Evolutionary conservation across 202 grass and related monocot genomes (phyloP), one percentile per base, ranked within the genome.

Genomic region (Panicum virgatum): DNA sequence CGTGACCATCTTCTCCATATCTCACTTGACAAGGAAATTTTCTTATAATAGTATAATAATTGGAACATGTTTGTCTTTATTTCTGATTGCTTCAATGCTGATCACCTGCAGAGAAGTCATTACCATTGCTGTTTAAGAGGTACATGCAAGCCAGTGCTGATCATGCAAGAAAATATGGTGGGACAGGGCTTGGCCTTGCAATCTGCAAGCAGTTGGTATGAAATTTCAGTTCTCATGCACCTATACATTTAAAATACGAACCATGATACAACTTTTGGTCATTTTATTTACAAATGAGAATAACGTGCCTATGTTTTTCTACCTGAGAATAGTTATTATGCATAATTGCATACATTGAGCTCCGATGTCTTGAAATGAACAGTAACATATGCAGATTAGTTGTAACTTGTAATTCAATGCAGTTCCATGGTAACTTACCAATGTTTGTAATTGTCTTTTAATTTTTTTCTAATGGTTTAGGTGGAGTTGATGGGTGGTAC

Each of bases 121-220:
- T 94, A 34, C 92, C 94, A 22, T 86, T 83, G n/a, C 63, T 97
- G 46, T 97, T 97, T 86, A 91, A 88, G 86, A 82, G 81, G 78
- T 97, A 97, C 79, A 94, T 94, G 94, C 94, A 97, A 94, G 94
- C 92, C 50, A 92, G 94, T 69, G 60, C 85, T 1, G 94, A 94
- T 82, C 94, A 97, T 86, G 94, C 94, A 72, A 85, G 94, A 56
- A 97, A 94, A 71, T 97, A 94, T 64, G 94, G 94, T 32, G 94
- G 94, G 38, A 97, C 94, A 54, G 94, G 94, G 45, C 90, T 97
- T 77, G 94, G 94, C 61, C 94, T 97, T 86, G 92, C 94, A 38
- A 97, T 97, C 54, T 97, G 94, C 88, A 97, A 97, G 88, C 94
- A 97, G 52, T 83, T 97, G 90, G 94, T 97, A 87, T 69, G 84